A percentile compares a stretch with the other conserved stretches of the same genome.
Evolutionary conservation across 1,139 yeast genomes (phyloP).

Genomic region (Pneumocystis jirovecii): DNA sequence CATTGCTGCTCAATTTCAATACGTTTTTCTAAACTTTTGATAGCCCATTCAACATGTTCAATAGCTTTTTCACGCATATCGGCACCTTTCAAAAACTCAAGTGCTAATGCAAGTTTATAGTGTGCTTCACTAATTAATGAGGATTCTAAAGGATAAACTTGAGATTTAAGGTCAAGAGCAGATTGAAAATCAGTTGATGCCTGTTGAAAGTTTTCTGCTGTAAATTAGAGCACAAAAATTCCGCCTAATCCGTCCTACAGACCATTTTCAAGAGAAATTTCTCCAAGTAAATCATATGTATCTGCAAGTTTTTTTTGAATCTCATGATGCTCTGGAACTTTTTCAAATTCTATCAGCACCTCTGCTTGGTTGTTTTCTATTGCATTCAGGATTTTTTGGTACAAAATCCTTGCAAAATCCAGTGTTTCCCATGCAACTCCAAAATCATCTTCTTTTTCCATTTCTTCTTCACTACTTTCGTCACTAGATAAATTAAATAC

Average conservation of each 20-base stretch:
- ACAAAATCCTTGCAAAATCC: conserved; percentile 57
- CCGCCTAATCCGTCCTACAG: not conserved
- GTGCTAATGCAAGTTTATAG: conserved; percentile 66
- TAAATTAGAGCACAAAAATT: not conserved
- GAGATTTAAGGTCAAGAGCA: conserved; percentile 41
- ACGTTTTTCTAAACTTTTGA: conserved; percentile 42
- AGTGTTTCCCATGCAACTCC: conserved; percentile 80
- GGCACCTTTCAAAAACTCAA: conserved; percentile 51
- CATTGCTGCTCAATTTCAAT: conserved; percentile 29
- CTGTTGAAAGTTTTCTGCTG: conserved; percentile 51
- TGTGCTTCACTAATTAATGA: conserved; percentile 63
- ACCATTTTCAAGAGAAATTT: conserved; percentile 68
- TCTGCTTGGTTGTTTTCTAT: not conserved
- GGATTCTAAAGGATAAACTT: conserved; percentile 37
- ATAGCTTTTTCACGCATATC: conserved; percentile 39
- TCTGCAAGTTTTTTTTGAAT: conserved; percentile 49
- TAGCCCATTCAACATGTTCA: conserved; percentile 43
- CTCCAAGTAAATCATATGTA: conserved; percentile 69
- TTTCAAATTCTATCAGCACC: not conserved
- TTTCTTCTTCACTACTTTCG: conserved; percentile 25
- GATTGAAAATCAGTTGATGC: conserved; percentile 52
- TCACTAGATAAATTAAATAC: conserved; percentile 25
- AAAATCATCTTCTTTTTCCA: conserved; percentile 46
- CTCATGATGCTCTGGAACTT: not conserved
- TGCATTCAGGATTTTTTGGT: conserved; percentile 27